phyloP scores from a whole-genome alignment of 306 rosid species.

The Urtica urens region DNA sequence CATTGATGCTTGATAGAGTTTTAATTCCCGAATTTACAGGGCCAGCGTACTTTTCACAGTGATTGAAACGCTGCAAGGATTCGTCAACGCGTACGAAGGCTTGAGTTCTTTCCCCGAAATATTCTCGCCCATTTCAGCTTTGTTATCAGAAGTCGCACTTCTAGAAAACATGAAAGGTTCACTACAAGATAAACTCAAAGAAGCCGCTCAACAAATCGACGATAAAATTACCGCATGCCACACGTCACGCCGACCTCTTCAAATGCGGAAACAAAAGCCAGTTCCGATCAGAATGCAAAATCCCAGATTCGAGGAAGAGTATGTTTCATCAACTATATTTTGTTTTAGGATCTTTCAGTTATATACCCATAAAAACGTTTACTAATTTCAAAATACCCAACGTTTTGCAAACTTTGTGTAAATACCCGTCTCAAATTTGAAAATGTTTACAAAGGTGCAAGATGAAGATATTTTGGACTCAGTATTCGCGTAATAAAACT shows the following conservation, averaged over 20 bases:
- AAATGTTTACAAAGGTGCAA: no score
- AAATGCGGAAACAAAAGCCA: conserved; percentile 80
- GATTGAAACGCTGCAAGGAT: conserved; percentile 57
- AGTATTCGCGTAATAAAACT: no score
- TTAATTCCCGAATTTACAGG: conserved; percentile 34
- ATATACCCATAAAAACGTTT: no score
- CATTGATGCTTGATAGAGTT: not conserved
- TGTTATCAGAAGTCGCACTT: conserved; percentile 37
- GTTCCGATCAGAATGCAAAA: conserved; percentile 63
- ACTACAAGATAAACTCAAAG: conserved; percentile 37
- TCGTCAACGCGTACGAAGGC: conserved; percentile 34
- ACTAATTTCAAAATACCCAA: no score
- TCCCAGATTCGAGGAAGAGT: conserved; percentile 83
- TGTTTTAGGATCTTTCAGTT: no score
- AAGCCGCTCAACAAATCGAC: conserved; percentile 43
- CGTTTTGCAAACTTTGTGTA: no score
- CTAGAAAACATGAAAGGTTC: conserved; percentile 40
- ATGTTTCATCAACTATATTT: conserved; percentile 14
- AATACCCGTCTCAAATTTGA: no score
- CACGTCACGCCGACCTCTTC: conserved; percentile 57
- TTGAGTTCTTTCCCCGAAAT: conserved; percentile 76
- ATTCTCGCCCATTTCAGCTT: conserved; percentile 46
- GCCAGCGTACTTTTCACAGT: conserved; percentile 44
- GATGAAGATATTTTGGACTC: no score
- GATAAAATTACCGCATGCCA: conserved; percentile 40